Percentiles rank a stretch among this genome's conserved stretches.
Conservation (phyloP, 225 moss, liverwort and hornwort species). For the Polytrichum formosum region DNA sequence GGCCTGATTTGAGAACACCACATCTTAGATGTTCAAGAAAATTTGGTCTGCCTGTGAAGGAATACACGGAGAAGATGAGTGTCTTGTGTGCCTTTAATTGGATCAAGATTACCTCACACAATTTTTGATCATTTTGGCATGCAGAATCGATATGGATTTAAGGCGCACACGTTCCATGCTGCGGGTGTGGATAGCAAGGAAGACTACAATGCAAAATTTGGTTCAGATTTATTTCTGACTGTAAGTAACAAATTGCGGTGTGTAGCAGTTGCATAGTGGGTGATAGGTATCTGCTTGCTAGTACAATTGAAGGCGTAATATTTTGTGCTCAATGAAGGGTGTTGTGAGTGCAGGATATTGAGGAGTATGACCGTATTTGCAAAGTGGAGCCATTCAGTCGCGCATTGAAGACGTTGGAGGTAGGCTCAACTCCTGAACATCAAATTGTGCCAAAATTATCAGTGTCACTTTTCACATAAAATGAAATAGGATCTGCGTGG, state of each 20-base stretch:
- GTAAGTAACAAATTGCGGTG: conserved; percentile 34
- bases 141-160: conserved; percentile 84
- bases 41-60: too few relatives aligned
- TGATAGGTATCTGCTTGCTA: background rate
- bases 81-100: too few relatives aligned
- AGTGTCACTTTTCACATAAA: background rate
- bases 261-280: background rate
- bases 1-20: too few relatives aligned
- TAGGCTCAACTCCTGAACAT: conserved; percentile 19
- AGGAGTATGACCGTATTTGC: conserved; percentile 89
- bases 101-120: too few relatives aligned
- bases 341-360: conserved; percentile 58
- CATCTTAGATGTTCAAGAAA: too few relatives aligned
- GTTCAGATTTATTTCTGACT: conserved; percentile 78
- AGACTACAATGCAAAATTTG: conserved; percentile 76
- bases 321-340: too few relatives aligned
- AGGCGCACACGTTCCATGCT: conserved; percentile 70
- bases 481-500: background rate
- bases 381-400: conserved; percentile 93
- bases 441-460: too few relatives aligned
- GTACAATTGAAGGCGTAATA: too few relatives aligned
- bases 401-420: conserved; percentile 64
- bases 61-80: too few relatives aligned
- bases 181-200: conserved; percentile 61
- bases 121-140: background rate